A percentile compares a stretch with the other conserved stretches of the same genome.
Evolutionary conservation across 1,284 basidiomycete species (phyloP).

Genomic region (Bjerkandera adusta): DNA sequence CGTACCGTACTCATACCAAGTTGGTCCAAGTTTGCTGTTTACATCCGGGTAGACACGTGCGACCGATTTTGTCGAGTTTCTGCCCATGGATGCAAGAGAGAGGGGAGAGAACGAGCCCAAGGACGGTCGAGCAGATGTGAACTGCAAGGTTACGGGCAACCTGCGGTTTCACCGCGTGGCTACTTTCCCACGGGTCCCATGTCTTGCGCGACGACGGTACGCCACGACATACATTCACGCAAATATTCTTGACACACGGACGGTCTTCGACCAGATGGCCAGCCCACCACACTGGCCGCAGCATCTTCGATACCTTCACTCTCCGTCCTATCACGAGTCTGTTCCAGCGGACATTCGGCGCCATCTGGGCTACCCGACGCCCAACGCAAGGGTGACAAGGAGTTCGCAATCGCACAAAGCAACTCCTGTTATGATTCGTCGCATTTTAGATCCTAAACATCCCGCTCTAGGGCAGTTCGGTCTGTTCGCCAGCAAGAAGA

Average conservation of each 20-base stretch:
- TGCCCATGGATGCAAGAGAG: slow-evolving; percentile 45
- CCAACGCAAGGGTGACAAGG: not conserved
- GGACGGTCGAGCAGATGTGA: too few relatives aligned
- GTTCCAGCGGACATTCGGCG: slow-evolving; percentile 38
- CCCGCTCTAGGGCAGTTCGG: slow-evolving; percentile 72
- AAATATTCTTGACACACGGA: not conserved
- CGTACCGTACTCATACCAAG: slow-evolving; percentile 81
- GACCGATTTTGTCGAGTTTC: slow-evolving; percentile 66
- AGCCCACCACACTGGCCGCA: slow-evolving; percentile 56
- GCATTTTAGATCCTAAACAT: slow-evolving; percentile 33
- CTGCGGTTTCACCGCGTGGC: too few relatives aligned
- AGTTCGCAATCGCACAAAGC: not conserved
- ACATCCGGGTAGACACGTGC: slow-evolving; percentile 76
- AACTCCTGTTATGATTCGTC: slow-evolving; percentile 22
- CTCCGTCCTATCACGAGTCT: slow-evolving; percentile 51
- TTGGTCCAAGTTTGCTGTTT: slow-evolving; percentile 67
- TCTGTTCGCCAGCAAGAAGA: slow-evolving; percentile 75
- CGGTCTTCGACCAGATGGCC: too few relatives aligned
- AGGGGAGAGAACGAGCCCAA: not conserved
- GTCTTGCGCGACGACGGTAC: too few relatives aligned
- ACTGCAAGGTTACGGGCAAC: too few relatives aligned
- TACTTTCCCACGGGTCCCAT: slow-evolving; percentile 15
- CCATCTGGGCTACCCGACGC: slow-evolving; percentile 15
- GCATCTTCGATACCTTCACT: slow-evolving; percentile 42
- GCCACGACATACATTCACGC: too few relatives aligned